Conservation (phyloP, 2,329 filamentous ascomycete genomes). For the Chalaropsis thielavioides region DNA sequence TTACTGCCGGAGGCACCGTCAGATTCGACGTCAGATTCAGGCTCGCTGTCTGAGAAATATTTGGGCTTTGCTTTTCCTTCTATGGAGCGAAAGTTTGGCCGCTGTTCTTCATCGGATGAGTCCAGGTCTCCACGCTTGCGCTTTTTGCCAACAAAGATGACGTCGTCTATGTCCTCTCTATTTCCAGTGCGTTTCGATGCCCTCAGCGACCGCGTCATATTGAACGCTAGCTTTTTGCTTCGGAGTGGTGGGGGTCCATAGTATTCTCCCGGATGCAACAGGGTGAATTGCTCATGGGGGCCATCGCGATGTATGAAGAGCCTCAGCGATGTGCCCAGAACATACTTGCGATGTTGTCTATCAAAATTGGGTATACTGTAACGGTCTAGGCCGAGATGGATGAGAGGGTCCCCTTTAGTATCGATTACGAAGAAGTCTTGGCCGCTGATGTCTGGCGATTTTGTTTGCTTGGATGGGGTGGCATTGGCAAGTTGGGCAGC, state of each 20-base stretch:
- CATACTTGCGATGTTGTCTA: constrained; percentile 50
- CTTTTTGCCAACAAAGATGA: constrained; percentile 20
- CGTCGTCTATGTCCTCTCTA: constrained; percentile 27
- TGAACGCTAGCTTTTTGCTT: constrained; percentile 15
- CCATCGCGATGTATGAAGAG: constrained; percentile 54
- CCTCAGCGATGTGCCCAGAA: constrained; percentile 50
- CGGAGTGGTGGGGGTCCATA: constrained; percentile 10
- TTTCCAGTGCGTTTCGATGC: background rate
- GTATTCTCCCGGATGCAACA: constrained; percentile 31
- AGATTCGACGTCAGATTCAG: constrained; percentile 17
- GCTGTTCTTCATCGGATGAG: constrained; percentile 31
- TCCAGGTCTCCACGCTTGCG: constrained; percentile 22
- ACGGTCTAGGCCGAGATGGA: constrained; percentile 59
- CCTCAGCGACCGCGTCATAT: constrained; percentile 8
- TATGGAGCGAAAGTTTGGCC: constrained; percentile 50
- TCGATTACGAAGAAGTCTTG: constrained; percentile 47
- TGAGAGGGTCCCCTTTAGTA: constrained; percentile 60
- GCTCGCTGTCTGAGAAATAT: constrained; percentile 34
- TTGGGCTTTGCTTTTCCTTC: constrained; percentile 44
- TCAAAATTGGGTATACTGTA: constrained; percentile 58
- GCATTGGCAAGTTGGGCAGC: background rate
- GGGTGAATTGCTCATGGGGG: constrained; percentile 40
- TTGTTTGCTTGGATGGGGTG: background rate
- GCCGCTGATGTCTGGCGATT: constrained; percentile 17
- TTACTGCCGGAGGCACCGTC: constrained; percentile 4